Conservation (phyloP, 2,329 filamentous ascomycete species). For the Claviceps sp. region DNA sequence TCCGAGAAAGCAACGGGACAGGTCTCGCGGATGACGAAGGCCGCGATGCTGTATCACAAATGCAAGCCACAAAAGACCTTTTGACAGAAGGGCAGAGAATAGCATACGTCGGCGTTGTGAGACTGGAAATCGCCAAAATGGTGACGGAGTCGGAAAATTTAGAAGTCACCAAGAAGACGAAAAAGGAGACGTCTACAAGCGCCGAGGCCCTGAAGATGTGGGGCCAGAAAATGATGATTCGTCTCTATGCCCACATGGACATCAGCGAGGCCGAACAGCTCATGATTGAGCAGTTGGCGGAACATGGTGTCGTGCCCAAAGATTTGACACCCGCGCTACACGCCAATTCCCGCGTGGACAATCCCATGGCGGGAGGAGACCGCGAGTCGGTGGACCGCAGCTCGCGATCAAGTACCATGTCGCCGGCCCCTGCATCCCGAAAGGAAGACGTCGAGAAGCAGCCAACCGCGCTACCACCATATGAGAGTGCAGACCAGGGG, state of each 20-base stretch:
- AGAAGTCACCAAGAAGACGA: conserved; percentile 49
- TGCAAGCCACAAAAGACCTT: conserved; percentile 91
- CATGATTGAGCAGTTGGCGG: conserved; percentile 95
- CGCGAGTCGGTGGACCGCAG: conserved; percentile 5
- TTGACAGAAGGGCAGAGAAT: conserved; percentile 92
- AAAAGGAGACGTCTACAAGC: conserved; percentile 57
- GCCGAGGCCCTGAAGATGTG: conserved; percentile 83
- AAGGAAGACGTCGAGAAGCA: conserved; percentile 30
- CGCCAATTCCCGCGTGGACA: conserved; percentile 84
- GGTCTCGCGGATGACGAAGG: conserved; percentile 55
- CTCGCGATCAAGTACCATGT: conserved; percentile 9
- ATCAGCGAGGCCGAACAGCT: conserved; percentile 83
- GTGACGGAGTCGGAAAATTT: conserved; percentile 51
- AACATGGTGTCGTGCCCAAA: conserved; percentile 74
- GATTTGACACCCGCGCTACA: conserved; percentile 81
- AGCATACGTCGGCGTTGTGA: conserved; percentile 84
- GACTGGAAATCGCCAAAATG: conserved; percentile 70
- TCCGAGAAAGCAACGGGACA: conserved; percentile 55
- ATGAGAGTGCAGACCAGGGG: conserved; percentile 50
- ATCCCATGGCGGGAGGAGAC: conserved; percentile 57
- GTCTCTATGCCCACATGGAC: conserved; percentile 92
- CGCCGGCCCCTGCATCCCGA: conserved; percentile 12
- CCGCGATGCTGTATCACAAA: conserved; percentile 74
- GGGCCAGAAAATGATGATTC: conserved; percentile 96
- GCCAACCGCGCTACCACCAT: conserved; percentile 41